Evolutionary conservation across 2,329 filamentous ascomycete species (phyloP).

Genomic region (Aureobasidium melanogenum): DNA sequence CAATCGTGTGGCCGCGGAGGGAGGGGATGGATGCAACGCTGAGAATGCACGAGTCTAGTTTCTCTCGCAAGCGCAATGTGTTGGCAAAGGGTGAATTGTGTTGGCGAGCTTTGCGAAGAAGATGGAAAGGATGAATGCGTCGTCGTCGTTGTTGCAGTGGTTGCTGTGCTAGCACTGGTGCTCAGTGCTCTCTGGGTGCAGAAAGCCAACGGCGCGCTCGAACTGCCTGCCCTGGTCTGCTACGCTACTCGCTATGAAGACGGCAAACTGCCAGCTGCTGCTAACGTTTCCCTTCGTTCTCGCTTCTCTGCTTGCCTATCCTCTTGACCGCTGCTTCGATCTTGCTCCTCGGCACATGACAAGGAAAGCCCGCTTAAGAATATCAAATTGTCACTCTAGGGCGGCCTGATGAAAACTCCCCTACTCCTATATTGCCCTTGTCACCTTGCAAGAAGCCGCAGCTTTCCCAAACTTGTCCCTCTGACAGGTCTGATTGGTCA

Average conservation of each 20-base stretch:
- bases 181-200: neutral
- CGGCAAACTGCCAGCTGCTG: neutral
- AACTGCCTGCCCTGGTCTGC: neutral
- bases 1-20: neutral
- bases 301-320: neutral
- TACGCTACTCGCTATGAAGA: neutral
- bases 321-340: neutral
- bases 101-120: neutral
- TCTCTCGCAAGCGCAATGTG: neutral
- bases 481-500: neutral
- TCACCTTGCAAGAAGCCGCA: neutral
- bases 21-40: too few relatives aligned
- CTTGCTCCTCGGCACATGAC: neutral
- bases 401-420: neutral
- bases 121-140: neutral
- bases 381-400: neutral
- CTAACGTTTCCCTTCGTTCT: neutral
- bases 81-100: neutral
- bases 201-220: constrained; percentile 1
- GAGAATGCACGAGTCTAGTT: neutral
- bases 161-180: neutral
- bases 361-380: neutral
- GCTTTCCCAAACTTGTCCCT: neutral
- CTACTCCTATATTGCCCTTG: constrained; percentile 1
- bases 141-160: neutral